Evolutionary conservation across 352 stramenopile genomes (phyloP), one percentile per base, ranked within the genome.

Genomic region (Phytophthora uliginosa): DNA sequence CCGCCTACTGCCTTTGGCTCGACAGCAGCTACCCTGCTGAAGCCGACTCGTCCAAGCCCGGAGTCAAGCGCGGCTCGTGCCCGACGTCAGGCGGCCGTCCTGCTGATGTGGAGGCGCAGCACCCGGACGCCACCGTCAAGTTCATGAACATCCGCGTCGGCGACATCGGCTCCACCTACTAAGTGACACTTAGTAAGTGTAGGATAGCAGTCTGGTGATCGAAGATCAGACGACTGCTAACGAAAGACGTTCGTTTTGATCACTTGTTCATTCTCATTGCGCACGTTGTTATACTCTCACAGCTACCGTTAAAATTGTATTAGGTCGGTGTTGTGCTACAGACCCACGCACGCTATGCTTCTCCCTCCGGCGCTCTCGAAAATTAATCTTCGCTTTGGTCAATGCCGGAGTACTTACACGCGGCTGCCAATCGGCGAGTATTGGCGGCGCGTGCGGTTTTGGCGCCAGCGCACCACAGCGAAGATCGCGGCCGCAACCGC

Each of bases 111-210:
- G 68, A 86, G 57, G 55, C 75, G 15, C 73, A 86, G 53, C 57
- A 82, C n/a, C 84, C 85, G 2, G 79, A 91, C 58, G 85, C 87
- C 26, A 87, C 67, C 2, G 81, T 92, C 52, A 89, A 82, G 69
- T 94, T 86, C 75, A 84, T 82, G 76, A 92, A 92, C 76, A 91
- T 95, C 58, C 83, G 82, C 31, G 76, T 92, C 15, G 88, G 88
- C 33, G 82, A 92, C 60, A 88, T 95, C 45, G 83, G 69, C 52
- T 86, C 83, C 13, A 91, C 83, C 7, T 82, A 77, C 47, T 76
- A 66, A 53, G 6, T 53, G 7, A n/a, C n/a, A n/a, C n/a, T n/a
- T n/a, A n/a, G n/a, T n/a, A n/a, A n/a, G n/a, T n/a, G n/a, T n/a
- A n/a, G n/a, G n/a, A n/a, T n/a, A n/a, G n/a, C n/a, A n/a, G n/a